Evolutionary conservation across 2,329 filamentous ascomycete species (phyloP).

Genomic region (Colletotrichum incanum): DNA sequence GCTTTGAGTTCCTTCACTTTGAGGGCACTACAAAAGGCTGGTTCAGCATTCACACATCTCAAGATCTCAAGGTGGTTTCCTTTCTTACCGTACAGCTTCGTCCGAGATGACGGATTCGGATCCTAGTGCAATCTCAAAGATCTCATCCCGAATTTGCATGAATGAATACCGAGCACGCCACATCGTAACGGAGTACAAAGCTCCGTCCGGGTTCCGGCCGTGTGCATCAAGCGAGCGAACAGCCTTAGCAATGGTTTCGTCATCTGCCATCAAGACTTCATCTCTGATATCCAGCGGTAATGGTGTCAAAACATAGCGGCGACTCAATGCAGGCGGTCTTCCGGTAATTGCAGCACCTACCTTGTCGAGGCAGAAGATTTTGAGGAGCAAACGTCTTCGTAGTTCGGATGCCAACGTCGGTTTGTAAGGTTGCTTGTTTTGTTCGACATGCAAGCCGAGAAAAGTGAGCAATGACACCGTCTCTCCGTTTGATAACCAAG

Average conservation of each 20-base stretch:
- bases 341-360: slow-evolving; percentile 67
- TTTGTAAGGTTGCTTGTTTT: slow-evolving; percentile 47
- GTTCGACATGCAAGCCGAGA: slow-evolving; percentile 53
- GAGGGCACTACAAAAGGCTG: slow-evolving; percentile 48
- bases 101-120: slow-evolving; percentile 50
- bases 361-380: slow-evolving; percentile 64
- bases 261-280: slow-evolving; percentile 61
- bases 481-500: slow-evolving; percentile 57
- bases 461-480: slow-evolving; percentile 55
- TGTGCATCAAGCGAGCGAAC: slow-evolving; percentile 60
- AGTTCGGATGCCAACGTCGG: slow-evolving; percentile 55
- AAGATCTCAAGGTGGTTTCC: neutral
- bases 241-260: slow-evolving; percentile 56
- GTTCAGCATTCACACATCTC: slow-evolving; percentile 2
- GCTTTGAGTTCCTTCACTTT: slow-evolving; percentile 53
- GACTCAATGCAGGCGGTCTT: slow-evolving; percentile 66
- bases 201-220: slow-evolving; percentile 67
- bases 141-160: slow-evolving; percentile 69
- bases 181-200: slow-evolving; percentile 61
- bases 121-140: slow-evolving; percentile 71
- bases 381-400: slow-evolving; percentile 53
- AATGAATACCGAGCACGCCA: slow-evolving; percentile 63
- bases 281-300: slow-evolving; percentile 70
- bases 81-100: slow-evolving; percentile 12
- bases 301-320: slow-evolving; percentile 69